A percentile compares a stretch with the other conserved stretches of the same genome.
These are phyloP conservation scores for Paramecium biaurelia DNA, from an alignment of 73 alveolate species.

Conservation along the genomic window DNA sequence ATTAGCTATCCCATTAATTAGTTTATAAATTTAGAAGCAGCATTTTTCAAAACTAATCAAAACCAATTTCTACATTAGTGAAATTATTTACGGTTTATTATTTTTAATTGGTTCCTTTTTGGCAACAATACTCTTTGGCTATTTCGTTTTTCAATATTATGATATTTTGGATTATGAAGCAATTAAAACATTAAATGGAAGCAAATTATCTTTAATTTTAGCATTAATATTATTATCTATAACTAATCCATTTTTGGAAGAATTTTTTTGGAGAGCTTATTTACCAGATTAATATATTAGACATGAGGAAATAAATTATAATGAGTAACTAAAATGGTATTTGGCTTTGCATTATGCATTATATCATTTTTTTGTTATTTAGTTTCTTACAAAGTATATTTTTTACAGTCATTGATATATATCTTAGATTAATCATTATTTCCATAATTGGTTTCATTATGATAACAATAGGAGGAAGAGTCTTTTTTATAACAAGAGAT, in stretches of 20 bases:
- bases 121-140: background rate
- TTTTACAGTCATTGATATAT: background rate
- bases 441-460: background rate
- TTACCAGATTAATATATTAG: background rate
- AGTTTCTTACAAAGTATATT: background rate
- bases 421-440: background rate
- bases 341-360: conserved; percentile 29
- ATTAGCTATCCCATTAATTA: background rate
- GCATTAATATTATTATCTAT: background rate
- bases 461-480: conserved; percentile 22
- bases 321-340: background rate
- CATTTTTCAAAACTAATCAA: background rate
- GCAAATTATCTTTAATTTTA: background rate
- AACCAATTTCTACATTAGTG: background rate
- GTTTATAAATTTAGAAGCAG: background rate
- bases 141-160: background rate
- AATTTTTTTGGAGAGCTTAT: conserved; percentile 39
- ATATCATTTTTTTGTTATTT: conserved; percentile 33
- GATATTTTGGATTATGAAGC: background rate
- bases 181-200: background rate
- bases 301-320: background rate
- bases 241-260: conserved; percentile 39
- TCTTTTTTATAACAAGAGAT: background rate
- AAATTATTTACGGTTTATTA: background rate
- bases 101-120: background rate